A percentile compares a stretch with the other conserved stretches of the same genome.
These are phyloP conservation scores for Dissophora ornata DNA, from an alignment of 192 early-diverging fungal species.

Conservation along the genomic window DNA sequence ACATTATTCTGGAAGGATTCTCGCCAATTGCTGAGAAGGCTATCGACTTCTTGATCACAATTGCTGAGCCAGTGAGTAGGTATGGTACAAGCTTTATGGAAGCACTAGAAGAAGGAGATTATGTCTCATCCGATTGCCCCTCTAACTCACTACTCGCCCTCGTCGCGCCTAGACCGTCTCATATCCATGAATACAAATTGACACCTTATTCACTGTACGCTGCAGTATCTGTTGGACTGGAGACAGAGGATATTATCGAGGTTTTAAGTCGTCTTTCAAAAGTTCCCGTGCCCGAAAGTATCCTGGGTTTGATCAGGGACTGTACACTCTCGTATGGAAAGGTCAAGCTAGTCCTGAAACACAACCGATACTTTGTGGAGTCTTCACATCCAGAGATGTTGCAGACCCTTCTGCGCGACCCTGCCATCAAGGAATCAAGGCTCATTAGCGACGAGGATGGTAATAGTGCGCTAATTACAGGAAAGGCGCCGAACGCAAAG, in stretches of 20 bases:
- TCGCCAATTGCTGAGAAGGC: conserved; percentile 96
- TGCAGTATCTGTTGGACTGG: conserved; percentile 96
- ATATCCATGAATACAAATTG: conserved; percentile 94
- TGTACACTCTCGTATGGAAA: conserved; percentile 94
- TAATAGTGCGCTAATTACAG: conserved; percentile 58
- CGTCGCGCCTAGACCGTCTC: conserved; percentile 60
- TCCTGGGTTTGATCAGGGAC: conserved; percentile 80
- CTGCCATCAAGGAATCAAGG: conserved; percentile 76
- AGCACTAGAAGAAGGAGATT: not conserved
- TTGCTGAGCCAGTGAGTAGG: conserved; percentile 94
- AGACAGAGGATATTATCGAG: conserved; percentile 90
- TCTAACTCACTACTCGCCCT: too few species aligned
- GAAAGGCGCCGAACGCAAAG: conserved; percentile 72
- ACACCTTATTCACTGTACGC: conserved; percentile 97
- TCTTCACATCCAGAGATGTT: conserved; percentile 84
- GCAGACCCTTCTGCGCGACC: conserved; percentile 82
- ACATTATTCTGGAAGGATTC: conserved; percentile 96
- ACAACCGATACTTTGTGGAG: conserved; percentile 95
- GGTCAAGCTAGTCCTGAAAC: conserved; percentile 95
- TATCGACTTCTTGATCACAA: conserved; percentile 94
- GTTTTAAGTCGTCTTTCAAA: conserved; percentile 93
- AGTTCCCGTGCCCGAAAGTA: conserved; percentile 78
- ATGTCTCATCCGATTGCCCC: conserved; percentile 2
- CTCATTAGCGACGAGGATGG: conserved; percentile 64
- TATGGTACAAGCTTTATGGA: conserved; percentile 33